A percentile compares a stretch with the other conserved stretches of the same genome.
Evolutionary conservation across 352 stramenopile species (phyloP).

Genomic region (Globisporangium nodosum): DNA sequence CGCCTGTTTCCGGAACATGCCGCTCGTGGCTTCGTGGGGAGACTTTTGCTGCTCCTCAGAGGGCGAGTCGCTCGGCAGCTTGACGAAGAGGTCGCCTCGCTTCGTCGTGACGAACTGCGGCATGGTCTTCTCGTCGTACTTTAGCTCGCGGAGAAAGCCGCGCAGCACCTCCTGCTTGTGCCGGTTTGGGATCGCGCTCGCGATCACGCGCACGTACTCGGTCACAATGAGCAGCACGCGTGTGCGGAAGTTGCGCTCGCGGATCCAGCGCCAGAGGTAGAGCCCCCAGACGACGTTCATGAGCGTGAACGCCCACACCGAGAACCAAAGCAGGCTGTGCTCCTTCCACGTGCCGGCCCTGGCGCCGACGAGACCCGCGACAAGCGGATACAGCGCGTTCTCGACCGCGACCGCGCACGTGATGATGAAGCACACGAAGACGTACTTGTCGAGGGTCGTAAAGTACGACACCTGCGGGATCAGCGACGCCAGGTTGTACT

Average conservation of each 20-base stretch:
- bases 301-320: conserved; percentile 17
- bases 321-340: conserved; percentile 12
- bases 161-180: conserved; percentile 13
- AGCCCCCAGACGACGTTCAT: conserved; percentile 22
- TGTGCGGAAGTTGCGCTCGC: conserved; percentile 11
- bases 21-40: neutral
- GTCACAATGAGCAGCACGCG: conserved; percentile 12
- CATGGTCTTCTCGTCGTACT: conserved; percentile 1
- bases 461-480: conserved; percentile 38
- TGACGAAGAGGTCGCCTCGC: conserved; percentile 11
- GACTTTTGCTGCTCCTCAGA: conserved; percentile 3
- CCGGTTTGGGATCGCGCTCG: conserved; percentile 8
- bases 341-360: conserved; percentile 5
- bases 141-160: conserved; percentile 6
- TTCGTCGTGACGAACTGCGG: conserved; percentile 9
- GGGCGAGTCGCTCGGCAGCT: conserved; percentile 14
- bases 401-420: conserved; percentile 23
- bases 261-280: conserved; percentile 17
- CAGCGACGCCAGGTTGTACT: conserved; percentile 24
- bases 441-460: conserved; percentile 33
- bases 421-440: conserved; percentile 31
- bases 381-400: conserved; percentile 22
- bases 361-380: neutral
- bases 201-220: conserved; percentile 20
- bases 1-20: conserved; percentile 6